Evolutionary conservation across 495 filamentous ascomycete species (phyloP), one percentile per base, ranked within the genome.

Genomic region (Penicillium egyptiacum): DNA sequence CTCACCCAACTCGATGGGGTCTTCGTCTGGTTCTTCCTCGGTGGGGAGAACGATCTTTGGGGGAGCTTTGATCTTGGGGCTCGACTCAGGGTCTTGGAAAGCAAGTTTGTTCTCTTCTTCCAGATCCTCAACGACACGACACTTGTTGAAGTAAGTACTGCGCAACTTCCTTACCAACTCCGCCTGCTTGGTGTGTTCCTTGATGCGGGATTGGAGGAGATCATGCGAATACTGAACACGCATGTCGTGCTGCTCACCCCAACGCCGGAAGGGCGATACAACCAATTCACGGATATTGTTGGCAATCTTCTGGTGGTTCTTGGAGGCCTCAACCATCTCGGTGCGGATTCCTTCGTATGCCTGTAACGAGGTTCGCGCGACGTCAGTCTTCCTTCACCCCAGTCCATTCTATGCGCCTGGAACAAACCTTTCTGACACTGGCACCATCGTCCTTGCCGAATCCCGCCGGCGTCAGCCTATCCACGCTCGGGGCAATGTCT

Each of bases 41-140:
- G 83, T 80, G 9, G 85, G 80, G 23, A 90, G 68, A 49, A 87
- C 79, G 43, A 86, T 82, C 58, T 83, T 85, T 6, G 86, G 86
- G 1, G 83, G 75, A n/a, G 65, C 57, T 46, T 75, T 71, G 45
- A 59, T 40, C 58, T 78, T 78, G 9, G 81, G 81, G 61, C 81
- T 84, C 4, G 64, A 64, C 30, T 88, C 85, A 2, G 92, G 91
- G 58, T 90, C 90, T 67, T 97, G 91, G 70, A 98, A 97, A 30
- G 91, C 92, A 12, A 99, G 83, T 73, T 98, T 97, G 68, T 96
- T 96, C 80, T 99, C 94, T 73, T 99, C 94, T 64, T 98, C 95
- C 52, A 97, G 72, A 66, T 99, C 94, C 71, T 99, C 94, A 7
- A 97, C 86, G 42, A 96, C 82, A 44, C 94, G 88, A 66, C 94